A percentile compares a stretch with the other conserved stretches of the same genome.
phyloP scores from a whole-genome alignment of 495 filamentous ascomycete species.

The Pyrenula aspistea region DNA sequence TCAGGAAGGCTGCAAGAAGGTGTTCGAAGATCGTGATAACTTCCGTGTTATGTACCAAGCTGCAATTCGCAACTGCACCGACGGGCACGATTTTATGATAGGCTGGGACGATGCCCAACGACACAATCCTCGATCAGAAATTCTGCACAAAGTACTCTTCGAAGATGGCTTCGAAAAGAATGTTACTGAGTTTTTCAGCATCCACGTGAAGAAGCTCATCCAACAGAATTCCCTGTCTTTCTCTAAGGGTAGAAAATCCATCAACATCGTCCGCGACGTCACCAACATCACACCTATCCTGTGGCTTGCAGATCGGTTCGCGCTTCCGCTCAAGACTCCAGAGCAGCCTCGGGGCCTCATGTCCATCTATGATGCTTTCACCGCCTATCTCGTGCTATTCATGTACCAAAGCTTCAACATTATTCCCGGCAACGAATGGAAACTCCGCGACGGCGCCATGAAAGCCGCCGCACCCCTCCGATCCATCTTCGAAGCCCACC shows the following conservation, averaged over 20 bases:
- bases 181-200: conserved; percentile 18
- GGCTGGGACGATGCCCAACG: conserved; percentile 24
- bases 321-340: background rate
- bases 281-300: conserved; percentile 14
- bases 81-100: conserved; percentile 27
- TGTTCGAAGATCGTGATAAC: conserved; percentile 24
- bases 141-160: conserved; percentile 25
- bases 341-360: background rate
- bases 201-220: conserved; percentile 19
- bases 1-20: conserved; percentile 22
- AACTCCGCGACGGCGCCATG: conserved; percentile 13
- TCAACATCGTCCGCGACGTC: conserved; percentile 29
- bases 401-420: background rate
- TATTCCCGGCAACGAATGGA: conserved; percentile 12
- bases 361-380: background rate
- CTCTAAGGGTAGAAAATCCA: conserved; percentile 14
- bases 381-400: background rate
- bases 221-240: conserved; percentile 21
- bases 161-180: conserved; percentile 25
- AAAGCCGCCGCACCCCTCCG: conserved; percentile 13
- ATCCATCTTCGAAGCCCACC: conserved; percentile 20
- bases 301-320: background rate
- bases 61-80: conserved; percentile 20
- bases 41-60: conserved; percentile 27
- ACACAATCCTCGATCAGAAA: conserved; percentile 17